phyloP scores from a whole-genome alignment of 179 eudicot genomes.

The Patellifolia procumbens region DNA sequence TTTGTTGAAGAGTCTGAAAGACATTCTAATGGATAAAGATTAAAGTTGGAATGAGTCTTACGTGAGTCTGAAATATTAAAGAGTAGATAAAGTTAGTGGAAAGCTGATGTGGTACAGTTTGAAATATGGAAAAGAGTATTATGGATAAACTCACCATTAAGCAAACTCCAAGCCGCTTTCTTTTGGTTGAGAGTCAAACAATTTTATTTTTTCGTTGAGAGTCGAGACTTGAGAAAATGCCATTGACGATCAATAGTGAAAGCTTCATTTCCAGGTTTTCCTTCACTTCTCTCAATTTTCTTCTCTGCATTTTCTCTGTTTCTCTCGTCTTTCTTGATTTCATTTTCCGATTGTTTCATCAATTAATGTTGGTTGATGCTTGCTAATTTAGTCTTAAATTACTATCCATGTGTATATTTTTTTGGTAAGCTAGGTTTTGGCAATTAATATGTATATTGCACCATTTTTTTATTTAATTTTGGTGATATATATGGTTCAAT shows the following conservation, averaged over 20 bases:
- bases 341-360: background rate
- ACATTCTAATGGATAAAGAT: no score
- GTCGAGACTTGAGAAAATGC: background rate
- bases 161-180: no score
- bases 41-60: no score
- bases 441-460: background rate
- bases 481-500: background rate
- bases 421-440: background rate
- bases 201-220: background rate
- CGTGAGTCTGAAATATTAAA: no score
- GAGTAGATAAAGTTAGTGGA: no score
- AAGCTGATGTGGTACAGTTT: no score
- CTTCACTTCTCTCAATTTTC: background rate
- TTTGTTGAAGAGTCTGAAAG: no score
- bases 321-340: background rate
- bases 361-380: background rate
- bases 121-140: no score
- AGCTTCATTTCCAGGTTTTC: slow-evolving; percentile 1
- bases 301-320: background rate
- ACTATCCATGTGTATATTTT: background rate
- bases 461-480: background rate
- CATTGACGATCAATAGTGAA: background rate
- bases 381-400: background rate
- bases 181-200: no score
- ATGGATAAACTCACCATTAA: no score